These are phyloP conservation scores for Diaporthe vaccinii DNA, from an alignment of 2,329 filamentous ascomycete species.

Conservation along the genomic window DNA sequence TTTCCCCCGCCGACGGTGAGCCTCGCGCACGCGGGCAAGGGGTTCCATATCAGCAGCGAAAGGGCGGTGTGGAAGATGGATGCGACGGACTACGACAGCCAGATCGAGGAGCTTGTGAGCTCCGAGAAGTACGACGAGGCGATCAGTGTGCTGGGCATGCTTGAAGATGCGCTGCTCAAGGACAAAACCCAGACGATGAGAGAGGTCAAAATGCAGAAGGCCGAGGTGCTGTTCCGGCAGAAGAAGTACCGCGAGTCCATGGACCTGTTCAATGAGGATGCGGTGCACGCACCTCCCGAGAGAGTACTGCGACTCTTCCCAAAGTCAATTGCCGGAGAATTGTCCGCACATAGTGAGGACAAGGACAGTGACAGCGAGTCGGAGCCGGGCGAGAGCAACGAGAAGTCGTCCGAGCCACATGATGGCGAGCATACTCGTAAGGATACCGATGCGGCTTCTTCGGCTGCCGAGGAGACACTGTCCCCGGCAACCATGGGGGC, in stretches of 20 bases:
- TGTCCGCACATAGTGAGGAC: constrained; percentile 68
- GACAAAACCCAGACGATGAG: constrained; percentile 86
- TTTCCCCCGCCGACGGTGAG: constrained; percentile 94
- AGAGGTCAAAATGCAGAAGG: constrained; percentile 92
- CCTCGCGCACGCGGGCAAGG: constrained; percentile 95
- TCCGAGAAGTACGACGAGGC: constrained; percentile 87
- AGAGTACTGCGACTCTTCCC: constrained; percentile 90
- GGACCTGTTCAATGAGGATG: constrained; percentile 86
- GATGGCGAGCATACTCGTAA: constrained; percentile 51
- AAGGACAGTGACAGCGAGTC: constrained; percentile 50
- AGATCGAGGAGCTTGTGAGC: constrained; percentile 85
- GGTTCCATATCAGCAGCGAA: constrained; percentile 93
- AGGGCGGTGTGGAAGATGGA: constrained; percentile 96
- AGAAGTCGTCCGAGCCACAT: constrained; percentile 39
- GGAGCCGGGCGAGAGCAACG: constrained; percentile 48
- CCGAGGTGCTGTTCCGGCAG: constrained; percentile 84
- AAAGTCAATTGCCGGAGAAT: constrained; percentile 82
- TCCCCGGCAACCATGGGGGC: constrained; percentile 53
- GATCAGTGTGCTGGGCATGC: constrained; percentile 87
- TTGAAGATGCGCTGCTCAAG: constrained; percentile 90
- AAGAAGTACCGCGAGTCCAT: constrained; percentile 88
- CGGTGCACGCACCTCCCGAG: constrained; percentile 90
- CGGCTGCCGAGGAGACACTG: constrained; percentile 47
- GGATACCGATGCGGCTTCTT: constrained; percentile 44
- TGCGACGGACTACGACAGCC: constrained; percentile 89